Evolutionary conservation across 805 yeast species (phyloP).

Genomic region (Candida koratica): DNA sequence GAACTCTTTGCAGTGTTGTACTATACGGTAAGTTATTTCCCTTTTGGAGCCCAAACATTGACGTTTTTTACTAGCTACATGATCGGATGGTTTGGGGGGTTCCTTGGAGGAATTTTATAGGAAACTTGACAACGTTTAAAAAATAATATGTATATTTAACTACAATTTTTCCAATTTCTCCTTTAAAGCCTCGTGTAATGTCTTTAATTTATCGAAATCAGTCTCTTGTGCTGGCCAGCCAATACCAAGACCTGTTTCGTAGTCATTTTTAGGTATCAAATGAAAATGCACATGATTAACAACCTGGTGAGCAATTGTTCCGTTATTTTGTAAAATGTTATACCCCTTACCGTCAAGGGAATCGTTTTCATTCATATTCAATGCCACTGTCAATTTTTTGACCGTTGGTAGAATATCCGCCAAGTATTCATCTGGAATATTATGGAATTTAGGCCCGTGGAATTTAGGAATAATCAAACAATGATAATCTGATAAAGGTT

Average conservation of each 20-base stretch:
- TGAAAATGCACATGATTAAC: constrained; percentile 98
- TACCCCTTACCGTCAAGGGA: constrained; percentile 69
- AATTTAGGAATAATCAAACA: constrained; percentile 85
- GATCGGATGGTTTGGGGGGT: constrained; percentile 42
- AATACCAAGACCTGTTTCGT: constrained; percentile 70
- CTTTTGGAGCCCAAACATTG: constrained; percentile 83
- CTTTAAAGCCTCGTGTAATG: constrained; percentile 57
- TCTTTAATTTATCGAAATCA: constrained; percentile 67
- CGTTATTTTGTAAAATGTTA: constrained; percentile 89
- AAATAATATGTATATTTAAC: neutral
- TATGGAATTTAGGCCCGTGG: constrained; percentile 91
- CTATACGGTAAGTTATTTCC: constrained; percentile 90
- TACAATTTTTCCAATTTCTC: constrained; percentile 19
- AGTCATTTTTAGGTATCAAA: constrained; percentile 82
- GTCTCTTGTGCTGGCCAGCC: constrained; percentile 94
- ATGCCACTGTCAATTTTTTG: constrained; percentile 74
- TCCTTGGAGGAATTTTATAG: constrained; percentile 41
- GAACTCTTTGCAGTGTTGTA: constrained; percentile 86
- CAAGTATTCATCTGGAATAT: constrained; percentile 86
- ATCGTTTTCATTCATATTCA: constrained; percentile 59
- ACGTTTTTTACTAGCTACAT: constrained; percentile 46
- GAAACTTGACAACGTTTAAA: too few species aligned
- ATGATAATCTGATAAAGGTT: constrained; percentile 88
- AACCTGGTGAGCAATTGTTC: constrained; percentile 90
- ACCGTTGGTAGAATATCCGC: constrained; percentile 84